phyloP scores from a whole-genome alignment of 2,329 filamentous ascomycete species.

The Aspergillus fructus region DNA sequence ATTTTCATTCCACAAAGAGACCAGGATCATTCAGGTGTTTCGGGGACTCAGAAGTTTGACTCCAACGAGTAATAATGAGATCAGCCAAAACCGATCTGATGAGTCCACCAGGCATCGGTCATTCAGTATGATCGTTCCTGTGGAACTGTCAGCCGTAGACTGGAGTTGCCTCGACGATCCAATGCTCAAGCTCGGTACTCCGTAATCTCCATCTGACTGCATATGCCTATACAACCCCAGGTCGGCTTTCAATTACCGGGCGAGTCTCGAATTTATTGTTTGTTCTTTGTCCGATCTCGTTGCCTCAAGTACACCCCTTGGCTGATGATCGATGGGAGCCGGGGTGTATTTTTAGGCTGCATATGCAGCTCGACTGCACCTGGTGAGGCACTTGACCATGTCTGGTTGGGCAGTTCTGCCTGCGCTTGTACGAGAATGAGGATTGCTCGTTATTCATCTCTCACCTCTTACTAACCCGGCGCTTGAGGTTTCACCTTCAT shows the following conservation, averaged over 20 bases:
- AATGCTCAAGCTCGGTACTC: not conserved
- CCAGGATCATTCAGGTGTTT: not conserved
- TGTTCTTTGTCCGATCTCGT: not conserved
- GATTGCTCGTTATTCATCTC: not conserved
- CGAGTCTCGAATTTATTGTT: not conserved
- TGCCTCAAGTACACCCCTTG: not conserved
- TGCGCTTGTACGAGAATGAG: not conserved
- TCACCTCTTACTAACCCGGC: not conserved
- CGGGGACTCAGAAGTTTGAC: not conserved
- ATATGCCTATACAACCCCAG: not conserved
- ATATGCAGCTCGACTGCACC: not conserved
- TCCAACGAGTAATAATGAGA: not conserved
- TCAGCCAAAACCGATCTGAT: not conserved
- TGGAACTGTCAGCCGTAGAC: not conserved
- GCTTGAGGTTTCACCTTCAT: slow-evolving; percentile 8
- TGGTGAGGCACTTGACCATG: slow-evolving; percentile 6
- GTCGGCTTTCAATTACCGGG: not conserved
- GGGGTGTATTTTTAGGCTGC: slow-evolving; percentile 8
- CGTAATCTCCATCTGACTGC: not conserved
- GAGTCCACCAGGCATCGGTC: not conserved
- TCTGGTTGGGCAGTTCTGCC: not conserved
- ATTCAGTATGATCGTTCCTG: not conserved
- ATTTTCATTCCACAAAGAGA: not conserved
- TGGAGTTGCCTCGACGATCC: not conserved
- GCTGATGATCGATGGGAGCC: not conserved